Evolutionary conservation across 2,329 filamentous ascomycete species (phyloP), one percentile per base, ranked within the genome.

Genomic region (Clathrospora elynae): DNA sequence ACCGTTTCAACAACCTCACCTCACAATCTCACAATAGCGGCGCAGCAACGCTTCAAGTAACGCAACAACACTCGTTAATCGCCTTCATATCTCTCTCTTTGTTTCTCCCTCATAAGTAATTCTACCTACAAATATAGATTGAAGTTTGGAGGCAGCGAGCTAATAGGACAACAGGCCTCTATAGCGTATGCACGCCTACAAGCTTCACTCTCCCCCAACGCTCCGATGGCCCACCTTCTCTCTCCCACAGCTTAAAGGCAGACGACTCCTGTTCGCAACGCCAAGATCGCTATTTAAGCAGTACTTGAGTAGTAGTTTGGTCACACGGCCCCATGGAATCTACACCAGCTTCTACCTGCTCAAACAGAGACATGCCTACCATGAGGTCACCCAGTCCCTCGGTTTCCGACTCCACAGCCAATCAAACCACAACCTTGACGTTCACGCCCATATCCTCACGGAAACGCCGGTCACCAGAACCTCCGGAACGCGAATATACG

Each of bases 381-480:
- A n/a, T n/a, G n/a, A n/a, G n/a, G n/a, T n/a, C n/a, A n/a, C n/a
- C 13, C 6, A 17, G 19, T 3, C 28, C 5, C 16, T 18, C 4
- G 10, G 11, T 31, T 31, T 5, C 26, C 3, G 5, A 4, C 5
- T 31, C n/a, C n/a, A n/a, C 28, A 31, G 12, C 6, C 14, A 18
- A 11, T n/a, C 5, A 13, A 18, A 16, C 16, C 19, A 17, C 28
- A 10, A 17, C 19, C 4, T 22, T 12, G 4, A 20, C 9, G 3
- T 20, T 32, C 34, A 43, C 45, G 14, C 35, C 42, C 11, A 29
- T 30, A 22, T 36, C 38, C 8, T 42, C 39, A 13, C 42, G 39
- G 25, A 47, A 50, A 28, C 40, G 46, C 12, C 17, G 22, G 14
- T 39, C 28, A 18, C 11, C 10, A 13, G 10, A 17, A 32, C 6